Evolutionary conservation across 768 basidiomycete genomes (phyloP), one percentile per base, ranked within the genome.

Genomic region (Hortiboletus campestris): DNA sequence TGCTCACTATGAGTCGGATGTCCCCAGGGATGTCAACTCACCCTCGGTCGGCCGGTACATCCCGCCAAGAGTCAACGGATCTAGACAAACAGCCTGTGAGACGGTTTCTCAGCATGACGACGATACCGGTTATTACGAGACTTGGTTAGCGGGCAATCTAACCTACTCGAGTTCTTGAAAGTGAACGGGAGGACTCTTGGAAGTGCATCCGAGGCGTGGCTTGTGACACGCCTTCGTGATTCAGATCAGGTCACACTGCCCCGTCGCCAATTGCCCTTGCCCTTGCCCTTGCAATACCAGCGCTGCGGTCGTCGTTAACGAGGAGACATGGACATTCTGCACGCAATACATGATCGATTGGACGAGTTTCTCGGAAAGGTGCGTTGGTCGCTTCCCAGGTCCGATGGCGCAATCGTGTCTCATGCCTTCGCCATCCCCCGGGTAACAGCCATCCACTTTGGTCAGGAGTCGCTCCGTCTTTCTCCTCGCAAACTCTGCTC

Each of bases 391-490:
- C 54, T 49, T 53, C 31, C 41, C 44, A 43, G 46, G 44, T 38
- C 29, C 58, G 61, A 70, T 70, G 56, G 71, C 71, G 70, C 69
- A 63, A 70, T 70, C 64, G 46, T 70, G 60, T 68, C 70, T 70
- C 68, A 72, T 66, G 51, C 53, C n/a, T 32, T 19, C 35, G 39
- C 53, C 29, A 39, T 8, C 35, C 13, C 40, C n/a, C n/a, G 19
- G 41, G 22, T n/a, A 44, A 50, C 47, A 61, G 65, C 10, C 50
- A 35, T 53, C 64, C 29, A 49, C 56, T 60, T 67, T 60, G 53
- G 68, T 66, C 22, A 42, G 25, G 25, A 2, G 69, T 56, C 34
- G 1, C 13, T 48, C 4, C 6, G 13, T 46, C 36, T 25, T 20
- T 56, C 3, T 12, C 25, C 20, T 44, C n/a, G n/a, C n/a, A 36